Base-by-base conservation (phyloP, 2,329 filamentous ascomycete genomes). In the Hortaea sp. region DNA sequence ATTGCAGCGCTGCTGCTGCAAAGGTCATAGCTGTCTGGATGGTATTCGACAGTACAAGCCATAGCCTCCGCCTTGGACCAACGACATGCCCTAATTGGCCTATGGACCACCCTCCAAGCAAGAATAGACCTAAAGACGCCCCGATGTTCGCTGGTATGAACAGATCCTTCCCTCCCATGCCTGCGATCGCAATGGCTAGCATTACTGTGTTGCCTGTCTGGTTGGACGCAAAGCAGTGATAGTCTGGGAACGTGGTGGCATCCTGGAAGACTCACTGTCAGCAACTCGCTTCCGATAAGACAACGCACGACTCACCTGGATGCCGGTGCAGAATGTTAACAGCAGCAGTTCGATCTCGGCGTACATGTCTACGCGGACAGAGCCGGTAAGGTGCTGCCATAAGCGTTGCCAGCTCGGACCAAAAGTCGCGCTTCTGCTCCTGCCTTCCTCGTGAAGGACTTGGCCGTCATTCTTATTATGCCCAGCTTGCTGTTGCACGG, bases 141-240 rank as follows among this genome's bases (percentile, higher is more conserved):
- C 68, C 76, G 39, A 79, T 77, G 52, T 80, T 82, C 82, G 48
- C 79, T 7, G 10, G 37, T 39, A 20, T 13, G 37, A 42, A 35
- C 32, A n/a, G 32, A n/a, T 35, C 32, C n/a, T 9, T 35, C 4
- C n/a, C 32, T 9, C n/a, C 9, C 32, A 35, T 35, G n/a, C 32
- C 32, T 3, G 32, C n/a, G 4, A n/a, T n/a, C 4, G 32, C 32
- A 4, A 35, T 10, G n/a, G 29, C 27, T 7, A 42, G 20, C 29
- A 42, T 29, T 3, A 42, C 13, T 29, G 29, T 35, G n/a, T 35
- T 35, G 20, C 47, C 79, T 0, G 79, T 82, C 57, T 82, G 78
- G 59, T 82, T 82, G 29, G 77, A 80, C 10, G 76, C 75, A 60
- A 82, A 81, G 57, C 76, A 79, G 61, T 74, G 72, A 60, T 76